Base-by-base conservation (phyloP, 148 eudicot species). In the Camellia japonica region DNA sequence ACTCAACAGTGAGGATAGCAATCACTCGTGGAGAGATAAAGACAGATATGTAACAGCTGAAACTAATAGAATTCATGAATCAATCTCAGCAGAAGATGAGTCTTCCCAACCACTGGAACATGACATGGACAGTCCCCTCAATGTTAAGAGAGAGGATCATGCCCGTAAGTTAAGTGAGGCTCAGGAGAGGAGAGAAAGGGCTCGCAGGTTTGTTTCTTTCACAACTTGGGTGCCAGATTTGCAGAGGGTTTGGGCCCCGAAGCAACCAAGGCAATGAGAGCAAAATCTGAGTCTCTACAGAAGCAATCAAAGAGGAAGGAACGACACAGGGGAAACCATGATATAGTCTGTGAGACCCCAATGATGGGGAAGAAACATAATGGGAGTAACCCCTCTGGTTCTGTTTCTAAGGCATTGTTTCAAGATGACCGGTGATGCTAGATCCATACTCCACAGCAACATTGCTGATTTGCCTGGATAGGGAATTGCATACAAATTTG, bases 161-260 rank as follows among this genome's bases (percentile, higher is more conserved):
- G 88, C 84, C 44, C 88, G 80, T 43, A 88, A 82, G 81, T 81
- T 92, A 70, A 84, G 82, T 62, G 94, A 90, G 80, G 99, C 94
- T 75, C 91, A 87, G 20, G 89, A 91, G 81, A 92, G 87, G 83
- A 90, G 97, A 83, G 88, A 90, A 68, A 89, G 89, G 85, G 92
- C 97, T 71, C 81, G 84, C 67, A 87, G 95, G 82, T 84, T 87
- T 76, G 83, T 85, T 41, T 93, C 93, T 71, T 94, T 86, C 65
- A 83, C 89, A 16, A 85, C 94, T 44, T 83, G 89, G 78, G 87
- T 82, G 83, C 91, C 93, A 8, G 97, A 92, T 80, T 80, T 95
- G 90, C 97, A 92, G 83, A 87, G 99, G 84, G 97, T 95, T 41
- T 95, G 97, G 97, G 99, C 97, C 9, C 97, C 97, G 38, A 95